Evolutionary conservation across 2,329 filamentous ascomycete species (phyloP).

Genomic region (Penicillium sp.): DNA sequence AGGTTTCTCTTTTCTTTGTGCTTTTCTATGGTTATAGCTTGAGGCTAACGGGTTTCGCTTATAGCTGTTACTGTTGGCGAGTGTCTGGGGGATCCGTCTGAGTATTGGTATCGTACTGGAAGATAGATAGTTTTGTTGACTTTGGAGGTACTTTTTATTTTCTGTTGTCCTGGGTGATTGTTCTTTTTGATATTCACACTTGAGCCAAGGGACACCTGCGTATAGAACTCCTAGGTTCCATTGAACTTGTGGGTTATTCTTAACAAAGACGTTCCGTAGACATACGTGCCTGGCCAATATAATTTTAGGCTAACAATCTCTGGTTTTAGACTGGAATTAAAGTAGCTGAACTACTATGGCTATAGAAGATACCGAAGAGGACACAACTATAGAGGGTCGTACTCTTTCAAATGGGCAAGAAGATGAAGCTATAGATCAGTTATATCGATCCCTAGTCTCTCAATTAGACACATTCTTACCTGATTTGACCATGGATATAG

Average conservation of each 20-base stretch:
- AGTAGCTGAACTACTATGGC: too few species aligned
- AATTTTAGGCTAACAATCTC: background rate
- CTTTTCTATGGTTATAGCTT: background rate
- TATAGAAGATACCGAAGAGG: too few species aligned
- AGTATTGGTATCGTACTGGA: slow-evolving; percentile 51
- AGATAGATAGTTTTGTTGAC: background rate
- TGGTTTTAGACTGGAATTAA: background rate
- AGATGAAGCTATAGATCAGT: too few species aligned
- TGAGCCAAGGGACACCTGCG: background rate
- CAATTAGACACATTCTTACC: too few species aligned
- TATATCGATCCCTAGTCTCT: too few species aligned
- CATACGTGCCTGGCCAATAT: background rate
- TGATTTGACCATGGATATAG: too few species aligned
- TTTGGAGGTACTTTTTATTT: background rate
- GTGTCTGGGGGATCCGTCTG: slow-evolving; percentile 53
- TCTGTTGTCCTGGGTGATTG: background rate
- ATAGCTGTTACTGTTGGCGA: slow-evolving; percentile 55
- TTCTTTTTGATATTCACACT: background rate
- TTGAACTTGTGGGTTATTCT: background rate
- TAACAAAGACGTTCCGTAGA: background rate
- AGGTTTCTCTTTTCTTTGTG: slow-evolving; percentile 6
- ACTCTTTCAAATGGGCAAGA: too few species aligned
- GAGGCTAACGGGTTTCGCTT: background rate
- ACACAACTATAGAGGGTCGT: too few species aligned
- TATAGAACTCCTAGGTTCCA: background rate